Percentiles rank a stretch among this genome's conserved stretches.
phyloP scores from a whole-genome alignment of 2,329 filamentous ascomycete genomes.

The Cadophora gregata region DNA sequence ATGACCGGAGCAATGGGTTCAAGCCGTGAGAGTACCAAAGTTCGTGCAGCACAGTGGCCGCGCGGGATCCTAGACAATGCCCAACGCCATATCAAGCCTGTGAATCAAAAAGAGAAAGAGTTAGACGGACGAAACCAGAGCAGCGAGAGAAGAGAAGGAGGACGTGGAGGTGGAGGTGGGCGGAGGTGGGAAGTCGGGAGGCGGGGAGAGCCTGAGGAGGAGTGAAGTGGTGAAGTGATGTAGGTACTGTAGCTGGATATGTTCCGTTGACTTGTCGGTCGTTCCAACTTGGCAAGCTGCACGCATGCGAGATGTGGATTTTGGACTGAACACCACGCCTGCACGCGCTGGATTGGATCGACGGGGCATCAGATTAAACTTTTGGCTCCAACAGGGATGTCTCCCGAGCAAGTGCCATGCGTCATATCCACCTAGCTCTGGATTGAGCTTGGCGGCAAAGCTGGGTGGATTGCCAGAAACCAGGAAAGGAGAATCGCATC shows the following conservation, averaged over 20 bases:
- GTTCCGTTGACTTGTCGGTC: slow-evolving; percentile 1
- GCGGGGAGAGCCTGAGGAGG: background rate
- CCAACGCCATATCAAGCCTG: slow-evolving; percentile 5
- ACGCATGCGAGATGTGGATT: background rate
- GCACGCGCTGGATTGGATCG: background rate
- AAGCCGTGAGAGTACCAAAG: background rate
- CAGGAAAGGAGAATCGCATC: slow-evolving; percentile 10
- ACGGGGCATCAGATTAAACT: slow-evolving; percentile 5
- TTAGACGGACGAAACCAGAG: background rate
- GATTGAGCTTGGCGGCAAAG: slow-evolving; percentile 12
- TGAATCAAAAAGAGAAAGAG: background rate
- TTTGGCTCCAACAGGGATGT: background rate
- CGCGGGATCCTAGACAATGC: background rate
- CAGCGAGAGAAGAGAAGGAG: background rate
- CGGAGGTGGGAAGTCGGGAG: background rate
- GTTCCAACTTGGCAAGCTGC: slow-evolving; percentile 13
- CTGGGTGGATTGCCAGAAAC: background rate
- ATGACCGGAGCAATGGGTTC: background rate
- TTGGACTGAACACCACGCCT: background rate
- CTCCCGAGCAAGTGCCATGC: background rate
- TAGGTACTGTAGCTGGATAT: slow-evolving; percentile 7
- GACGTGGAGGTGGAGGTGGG: background rate
- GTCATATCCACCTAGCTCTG: slow-evolving; percentile 12
- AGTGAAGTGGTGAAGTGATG: background rate
- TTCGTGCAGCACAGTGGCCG: slow-evolving; percentile 9